Evolutionary conservation across 179 eudicot genomes (phyloP).

Genomic region (Patellifolia procumbens): DNA sequence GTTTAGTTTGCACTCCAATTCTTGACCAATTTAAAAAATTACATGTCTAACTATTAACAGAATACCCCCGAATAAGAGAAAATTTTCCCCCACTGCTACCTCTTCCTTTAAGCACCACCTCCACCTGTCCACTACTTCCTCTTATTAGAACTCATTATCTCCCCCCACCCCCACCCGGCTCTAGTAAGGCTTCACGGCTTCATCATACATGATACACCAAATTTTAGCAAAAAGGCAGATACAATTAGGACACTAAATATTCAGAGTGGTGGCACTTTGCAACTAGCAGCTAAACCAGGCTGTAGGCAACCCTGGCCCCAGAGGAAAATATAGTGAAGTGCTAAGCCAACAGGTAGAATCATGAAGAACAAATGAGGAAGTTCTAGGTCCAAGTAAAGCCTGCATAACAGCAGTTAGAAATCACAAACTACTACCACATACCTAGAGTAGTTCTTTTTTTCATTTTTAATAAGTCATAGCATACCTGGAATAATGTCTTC

Average conservation of each 20-base stretch:
- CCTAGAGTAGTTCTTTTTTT: too few relatives aligned
- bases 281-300: not conserved
- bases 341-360: not conserved
- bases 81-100: not conserved
- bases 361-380: not conserved
- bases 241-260: not conserved
- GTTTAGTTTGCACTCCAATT: not conserved
- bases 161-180: not conserved
- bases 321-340: not conserved
- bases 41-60: too few relatives aligned
- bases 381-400: not conserved
- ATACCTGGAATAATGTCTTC: slow-evolving; percentile 65
- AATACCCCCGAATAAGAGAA: not conserved
- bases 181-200: not conserved
- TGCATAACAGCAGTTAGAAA: not conserved
- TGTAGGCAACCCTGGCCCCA: not conserved
- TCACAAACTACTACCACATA: slow-evolving; percentile 20
- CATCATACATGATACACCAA: not conserved
- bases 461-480: too few relatives aligned
- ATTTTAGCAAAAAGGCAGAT: not conserved
- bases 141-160: not conserved
- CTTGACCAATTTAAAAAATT: too few relatives aligned
- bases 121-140: not conserved
- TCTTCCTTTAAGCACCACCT: not conserved
- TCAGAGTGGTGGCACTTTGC: not conserved